Percentiles rank a stretch among this genome's conserved stretches.
These are phyloP conservation scores for Boletellus sp. DNA, from an alignment of 1,284 basidiomycete species.

Conservation along the genomic window DNA sequence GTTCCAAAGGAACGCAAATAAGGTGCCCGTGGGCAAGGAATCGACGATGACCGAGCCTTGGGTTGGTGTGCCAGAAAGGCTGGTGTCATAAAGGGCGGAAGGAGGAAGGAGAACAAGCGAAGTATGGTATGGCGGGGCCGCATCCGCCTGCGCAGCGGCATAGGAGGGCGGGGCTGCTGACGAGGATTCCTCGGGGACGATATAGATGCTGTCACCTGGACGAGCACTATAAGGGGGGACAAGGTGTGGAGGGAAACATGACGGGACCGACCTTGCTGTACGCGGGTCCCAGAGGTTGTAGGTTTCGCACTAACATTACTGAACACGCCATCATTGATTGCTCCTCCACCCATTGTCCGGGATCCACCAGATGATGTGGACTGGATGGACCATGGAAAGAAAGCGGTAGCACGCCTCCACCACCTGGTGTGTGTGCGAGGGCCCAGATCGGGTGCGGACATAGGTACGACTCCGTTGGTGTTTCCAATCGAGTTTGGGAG, in stretches of 20 bases:
- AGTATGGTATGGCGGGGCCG: slow-evolving; percentile 97
- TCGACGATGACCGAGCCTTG: slow-evolving; percentile 75
- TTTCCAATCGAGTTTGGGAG: slow-evolving; percentile 74
- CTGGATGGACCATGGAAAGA: slow-evolving; percentile 56
- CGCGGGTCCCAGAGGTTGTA: slow-evolving; percentile 45
- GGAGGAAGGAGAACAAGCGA: slow-evolving; percentile 88
- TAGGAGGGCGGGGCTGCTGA: slow-evolving; percentile 88
- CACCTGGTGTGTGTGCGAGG: slow-evolving; percentile 33
- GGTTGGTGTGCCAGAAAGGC: slow-evolving; percentile 33
- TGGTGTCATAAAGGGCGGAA: slow-evolving; percentile 37
- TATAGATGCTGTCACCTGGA: slow-evolving; percentile 66
- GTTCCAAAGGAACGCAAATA: slow-evolving; percentile 92
- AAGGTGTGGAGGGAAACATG: not conserved
- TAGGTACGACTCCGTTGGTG: slow-evolving; percentile 75
- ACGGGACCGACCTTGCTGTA: slow-evolving; percentile 55
- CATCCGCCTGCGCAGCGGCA: slow-evolving; percentile 87
- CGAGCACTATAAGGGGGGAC: slow-evolving; percentile 5
- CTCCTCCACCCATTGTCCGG: slow-evolving; percentile 64
- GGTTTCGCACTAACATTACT: slow-evolving; percentile 95
- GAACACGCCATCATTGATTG: slow-evolving; percentile 90
- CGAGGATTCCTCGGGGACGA: slow-evolving; percentile 77
- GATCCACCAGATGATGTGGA: slow-evolving; percentile 26
- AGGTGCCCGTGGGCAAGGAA: slow-evolving; percentile 69
- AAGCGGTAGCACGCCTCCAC: slow-evolving; percentile 57
- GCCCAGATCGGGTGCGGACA: slow-evolving; percentile 39